Conservation (phyloP, 768 basidiomycete genomes). For the Grammothele lineata region DNA sequence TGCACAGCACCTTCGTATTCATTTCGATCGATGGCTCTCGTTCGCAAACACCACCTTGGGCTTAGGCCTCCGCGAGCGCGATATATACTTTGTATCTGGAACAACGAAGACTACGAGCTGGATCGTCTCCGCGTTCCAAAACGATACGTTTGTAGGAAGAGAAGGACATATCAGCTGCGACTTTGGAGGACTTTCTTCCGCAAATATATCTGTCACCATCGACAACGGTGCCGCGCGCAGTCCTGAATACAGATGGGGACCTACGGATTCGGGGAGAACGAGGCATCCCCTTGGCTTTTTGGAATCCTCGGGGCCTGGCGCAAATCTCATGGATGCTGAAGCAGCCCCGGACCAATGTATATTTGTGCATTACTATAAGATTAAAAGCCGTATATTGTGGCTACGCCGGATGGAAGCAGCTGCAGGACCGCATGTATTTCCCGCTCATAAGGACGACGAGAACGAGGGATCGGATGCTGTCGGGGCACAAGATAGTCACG, state of each 20-base stretch:
- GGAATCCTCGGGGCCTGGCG: too few species aligned
- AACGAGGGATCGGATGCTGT: too few species aligned
- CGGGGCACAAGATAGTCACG: too few species aligned
- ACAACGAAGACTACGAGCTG: conserved; percentile 5
- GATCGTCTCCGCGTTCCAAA: conserved; percentile 7
- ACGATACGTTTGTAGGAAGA: neutral
- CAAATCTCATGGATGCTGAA: neutral
- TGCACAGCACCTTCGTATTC: conserved; percentile 7
- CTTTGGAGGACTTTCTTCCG: neutral
- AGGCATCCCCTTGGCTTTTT: too few species aligned
- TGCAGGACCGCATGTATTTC: conserved; percentile 1
- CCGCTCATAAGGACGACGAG: neutral
- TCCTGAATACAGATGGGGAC: neutral
- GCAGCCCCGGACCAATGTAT: neutral
- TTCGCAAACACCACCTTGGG: conserved; percentile 8
- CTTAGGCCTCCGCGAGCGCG: neutral
- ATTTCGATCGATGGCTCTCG: conserved; percentile 7
- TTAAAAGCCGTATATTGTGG: neutral
- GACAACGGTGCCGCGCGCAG: neutral
- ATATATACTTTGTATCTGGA: conserved; percentile 3
- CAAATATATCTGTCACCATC: neutral
- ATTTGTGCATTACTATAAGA: conserved; percentile 10
- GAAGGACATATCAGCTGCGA: neutral
- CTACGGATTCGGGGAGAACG: too few species aligned
- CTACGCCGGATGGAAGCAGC: neutral